Conservation (phyloP, 2,329 filamentous ascomycete genomes). For the Pseudohalonectria lignicola region DNA sequence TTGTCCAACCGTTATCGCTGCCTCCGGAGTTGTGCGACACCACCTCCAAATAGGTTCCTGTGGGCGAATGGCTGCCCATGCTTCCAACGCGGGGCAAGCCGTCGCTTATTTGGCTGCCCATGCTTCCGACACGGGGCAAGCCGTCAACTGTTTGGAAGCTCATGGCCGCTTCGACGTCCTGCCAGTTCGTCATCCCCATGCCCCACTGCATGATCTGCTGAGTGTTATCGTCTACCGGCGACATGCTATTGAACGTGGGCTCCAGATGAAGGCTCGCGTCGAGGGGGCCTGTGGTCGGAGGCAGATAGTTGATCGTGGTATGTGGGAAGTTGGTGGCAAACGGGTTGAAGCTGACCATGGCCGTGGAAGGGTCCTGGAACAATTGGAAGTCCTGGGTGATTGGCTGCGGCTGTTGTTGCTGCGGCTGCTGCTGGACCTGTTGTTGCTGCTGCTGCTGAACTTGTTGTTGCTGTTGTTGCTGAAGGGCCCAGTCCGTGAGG, state of each 20-base stretch:
- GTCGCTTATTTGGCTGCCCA: constrained; percentile 40
- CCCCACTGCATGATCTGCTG: constrained; percentile 50
- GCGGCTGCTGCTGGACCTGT: constrained; percentile 16
- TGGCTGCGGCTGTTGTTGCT: constrained; percentile 20
- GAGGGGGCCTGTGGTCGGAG: constrained; percentile 51
- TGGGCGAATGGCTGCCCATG: constrained; percentile 56
- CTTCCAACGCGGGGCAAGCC: constrained; percentile 30
- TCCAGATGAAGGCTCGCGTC: constrained; percentile 52
- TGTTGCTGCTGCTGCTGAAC: constrained; percentile 15
- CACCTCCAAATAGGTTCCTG: constrained; percentile 74
- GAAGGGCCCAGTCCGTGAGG: constrained; percentile 52
- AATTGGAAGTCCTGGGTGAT: constrained; percentile 34
- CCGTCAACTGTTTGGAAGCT: constrained; percentile 27
- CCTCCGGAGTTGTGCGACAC: constrained; percentile 71
- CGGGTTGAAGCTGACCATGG: constrained; percentile 43
- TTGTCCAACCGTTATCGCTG: constrained; percentile 79
- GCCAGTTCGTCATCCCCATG: constrained; percentile 60
- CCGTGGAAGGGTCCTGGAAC: constrained; percentile 43
- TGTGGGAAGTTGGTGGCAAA: constrained; percentile 40
- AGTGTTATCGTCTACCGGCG: constrained; percentile 39
- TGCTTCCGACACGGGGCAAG: constrained; percentile 29
- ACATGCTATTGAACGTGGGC: constrained; percentile 47
- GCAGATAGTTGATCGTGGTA: constrained; percentile 49
- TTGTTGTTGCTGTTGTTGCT: constrained; percentile 38
- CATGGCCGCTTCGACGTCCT: constrained; percentile 64